Base-by-base conservation (phyloP, 208 protist species). In the Acanthamoeba culbertsoni region DNA sequence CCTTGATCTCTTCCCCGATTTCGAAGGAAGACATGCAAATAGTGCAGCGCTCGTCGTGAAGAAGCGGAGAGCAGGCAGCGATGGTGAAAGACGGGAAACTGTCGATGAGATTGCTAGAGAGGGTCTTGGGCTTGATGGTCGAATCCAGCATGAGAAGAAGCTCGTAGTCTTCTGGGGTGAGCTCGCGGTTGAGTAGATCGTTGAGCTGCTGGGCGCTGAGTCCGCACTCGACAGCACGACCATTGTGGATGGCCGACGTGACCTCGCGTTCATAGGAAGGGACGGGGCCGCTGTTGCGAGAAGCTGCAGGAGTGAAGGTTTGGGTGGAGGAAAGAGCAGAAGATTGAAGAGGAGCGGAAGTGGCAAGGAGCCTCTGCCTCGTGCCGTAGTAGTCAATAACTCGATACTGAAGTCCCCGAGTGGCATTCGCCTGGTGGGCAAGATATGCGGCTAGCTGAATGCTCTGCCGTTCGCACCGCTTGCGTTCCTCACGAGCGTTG, bases 161-260 rank as follows among this genome's bases (percentile, higher is more conserved):
- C 51, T 95, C 94, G 48, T 95, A 95, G 46, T 95, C 94, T 35
- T 95, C 94, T n/a, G 94, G 94, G 4, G 94, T 95, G 3, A 95
- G 62, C n/a, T 95, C 94, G 63, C 94, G 62, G 40, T 94, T 95
- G 12, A 94, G 86, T 1, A 95, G 33, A 26, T 95, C 94, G 48
- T 93, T 94, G 33, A 95, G 92, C 77, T 95, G 93, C 42, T 45
- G 28, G 63, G 88, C 90, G 8, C 73, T 43, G 1, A 96, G 94
- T 20, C 79, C 79, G 35, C 79, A 89, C 33, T 89, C 26, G 3
- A 89, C 79, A 2, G 26, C 46, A 20, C 55, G 35, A 48, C 79
- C 79, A 1, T 37, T n/a, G 46, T 57, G 31, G 55, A 89, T 89
- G 0, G 79, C 79, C 31, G 46, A 46, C 8, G 79, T 89, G 26